Percentiles rank a stretch among this genome's conserved stretches.
Conservation (phyloP, 208 protist genomes). For the Trichomonas vaginalis region DNA sequence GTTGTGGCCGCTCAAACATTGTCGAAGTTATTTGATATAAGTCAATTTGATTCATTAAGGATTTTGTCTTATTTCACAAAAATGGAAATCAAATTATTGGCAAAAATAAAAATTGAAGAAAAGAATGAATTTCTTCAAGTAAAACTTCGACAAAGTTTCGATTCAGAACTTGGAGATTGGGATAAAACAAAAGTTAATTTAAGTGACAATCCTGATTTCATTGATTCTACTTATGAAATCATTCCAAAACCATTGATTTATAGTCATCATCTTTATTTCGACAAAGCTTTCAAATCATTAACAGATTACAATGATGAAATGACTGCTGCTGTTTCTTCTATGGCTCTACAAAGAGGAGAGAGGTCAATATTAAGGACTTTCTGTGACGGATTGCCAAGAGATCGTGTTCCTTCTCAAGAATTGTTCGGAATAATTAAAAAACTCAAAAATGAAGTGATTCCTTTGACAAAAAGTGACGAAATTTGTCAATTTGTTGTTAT, state of each 20-base stretch:
- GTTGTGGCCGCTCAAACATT: not conserved
- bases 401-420: not conserved
- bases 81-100: not conserved
- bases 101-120: not conserved
- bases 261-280: not conserved
- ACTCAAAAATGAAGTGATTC: too few species aligned
- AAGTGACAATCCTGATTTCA: not conserved
- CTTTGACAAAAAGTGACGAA: not conserved
- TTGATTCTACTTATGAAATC: not conserved
- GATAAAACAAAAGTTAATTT: not conserved
- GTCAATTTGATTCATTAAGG: not conserved
- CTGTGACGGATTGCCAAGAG: not conserved
- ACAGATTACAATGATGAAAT: not conserved
- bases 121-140: not conserved
- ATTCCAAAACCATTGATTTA: not conserved
- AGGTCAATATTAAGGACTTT: not conserved
- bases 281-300: not conserved
- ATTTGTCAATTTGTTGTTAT: not conserved
- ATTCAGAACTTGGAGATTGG: not conserved
- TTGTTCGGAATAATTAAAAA: not conserved
- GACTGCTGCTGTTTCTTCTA: not conserved
- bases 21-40: not conserved
- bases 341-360: not conserved
- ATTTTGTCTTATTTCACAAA: not conserved
- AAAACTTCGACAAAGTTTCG: not conserved